Conservation (phyloP, 306 rosid species). For the Dryas drummondii region DNA sequence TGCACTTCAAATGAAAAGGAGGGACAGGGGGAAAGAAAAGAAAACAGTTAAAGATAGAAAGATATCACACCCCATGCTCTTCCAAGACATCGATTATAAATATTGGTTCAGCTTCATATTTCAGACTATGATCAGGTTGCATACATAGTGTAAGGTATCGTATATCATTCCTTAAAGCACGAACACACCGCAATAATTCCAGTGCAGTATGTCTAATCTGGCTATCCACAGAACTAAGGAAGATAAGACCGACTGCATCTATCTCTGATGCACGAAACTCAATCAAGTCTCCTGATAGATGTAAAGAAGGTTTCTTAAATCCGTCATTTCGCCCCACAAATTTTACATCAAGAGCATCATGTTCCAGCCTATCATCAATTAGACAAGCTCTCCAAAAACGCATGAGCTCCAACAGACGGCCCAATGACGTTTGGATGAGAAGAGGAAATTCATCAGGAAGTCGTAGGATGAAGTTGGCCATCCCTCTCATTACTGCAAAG, state of each 20-base stretch:
- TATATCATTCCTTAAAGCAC: slow-evolving; percentile 92
- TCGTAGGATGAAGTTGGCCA: slow-evolving; percentile 85
- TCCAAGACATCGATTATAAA: slow-evolving; percentile 93
- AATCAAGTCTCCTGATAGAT: slow-evolving; percentile 63
- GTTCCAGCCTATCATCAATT: slow-evolving; percentile 74
- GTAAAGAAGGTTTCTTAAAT: slow-evolving; percentile 74
- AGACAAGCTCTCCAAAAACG: slow-evolving; percentile 98
- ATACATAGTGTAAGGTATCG: slow-evolving; percentile 60
- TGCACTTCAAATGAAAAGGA: slow-evolving; percentile 24
- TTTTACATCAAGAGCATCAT: slow-evolving; percentile 51
- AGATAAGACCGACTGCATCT: slow-evolving; percentile 96
- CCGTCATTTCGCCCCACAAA: slow-evolving; percentile 54
- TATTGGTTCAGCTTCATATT: slow-evolving; percentile 90
- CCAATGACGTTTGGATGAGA: slow-evolving; percentile 93
- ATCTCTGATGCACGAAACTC: slow-evolving; percentile 94
- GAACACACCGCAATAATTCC: slow-evolving; percentile 94
- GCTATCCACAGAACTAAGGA: slow-evolving; percentile 96
- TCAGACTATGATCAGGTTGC: slow-evolving; percentile 62
- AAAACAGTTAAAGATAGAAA: slow-evolving; percentile 1
- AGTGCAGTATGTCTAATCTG: slow-evolving; percentile 94
- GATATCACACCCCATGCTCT: slow-evolving; percentile 88
- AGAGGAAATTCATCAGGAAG: slow-evolving; percentile 99
- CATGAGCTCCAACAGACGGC: slow-evolving; percentile 96
- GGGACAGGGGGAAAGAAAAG: background rate
- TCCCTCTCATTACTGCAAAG: slow-evolving; percentile 95